A percentile compares a stretch with the other conserved stretches of the same genome.
Conservation (phyloP, 1,284 basidiomycete genomes). For the Ceratobasidium papillatum region DNA sequence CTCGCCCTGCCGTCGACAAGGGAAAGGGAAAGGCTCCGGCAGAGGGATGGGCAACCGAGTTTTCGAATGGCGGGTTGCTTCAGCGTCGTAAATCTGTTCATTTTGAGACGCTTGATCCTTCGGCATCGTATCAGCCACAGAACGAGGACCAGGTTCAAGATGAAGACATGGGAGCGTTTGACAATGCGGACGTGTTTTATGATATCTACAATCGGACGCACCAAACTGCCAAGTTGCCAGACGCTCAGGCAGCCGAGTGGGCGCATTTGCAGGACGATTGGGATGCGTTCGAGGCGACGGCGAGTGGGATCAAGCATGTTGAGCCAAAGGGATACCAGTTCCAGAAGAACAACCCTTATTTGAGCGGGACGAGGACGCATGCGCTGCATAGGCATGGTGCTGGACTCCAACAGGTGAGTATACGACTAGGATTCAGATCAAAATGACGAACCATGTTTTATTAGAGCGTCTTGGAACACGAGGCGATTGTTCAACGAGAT, state of each 20-base stretch:
- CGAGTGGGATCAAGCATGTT: constrained; percentile 67
- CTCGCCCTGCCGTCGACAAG: constrained; percentile 45
- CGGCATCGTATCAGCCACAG: constrained; percentile 49
- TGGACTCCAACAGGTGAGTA: constrained; percentile 26
- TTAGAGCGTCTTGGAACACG: constrained; percentile 87
- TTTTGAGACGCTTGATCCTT: constrained; percentile 48
- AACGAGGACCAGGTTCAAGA: constrained; percentile 45
- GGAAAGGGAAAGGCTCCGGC: constrained; percentile 49
- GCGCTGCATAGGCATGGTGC: constrained; percentile 57
- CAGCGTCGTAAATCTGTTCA: constrained; percentile 53
- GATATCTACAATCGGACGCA: constrained; percentile 36
- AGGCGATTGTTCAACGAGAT: constrained; percentile 87
- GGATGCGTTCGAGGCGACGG: constrained; percentile 81
- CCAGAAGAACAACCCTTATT: constrained; percentile 83
- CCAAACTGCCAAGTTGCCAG: constrained; percentile 45
- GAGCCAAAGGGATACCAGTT: constrained; percentile 69
- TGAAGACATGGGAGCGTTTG: constrained; percentile 42
- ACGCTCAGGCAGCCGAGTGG: constrained; percentile 61
- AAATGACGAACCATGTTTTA: constrained; percentile 30
- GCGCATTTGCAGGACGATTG: constrained; percentile 78
- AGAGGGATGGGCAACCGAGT: constrained; percentile 48
- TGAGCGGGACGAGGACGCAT: constrained; percentile 66
- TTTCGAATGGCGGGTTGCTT: constrained; percentile 35
- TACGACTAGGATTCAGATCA: background rate
- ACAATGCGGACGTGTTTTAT: constrained; percentile 35